A percentile compares a stretch with the other conserved stretches of the same genome.
These are phyloP conservation scores for Phytophthora pseudosyringae DNA, from an alignment of 352 stramenopile genomes.

Conservation along the genomic window DNA sequence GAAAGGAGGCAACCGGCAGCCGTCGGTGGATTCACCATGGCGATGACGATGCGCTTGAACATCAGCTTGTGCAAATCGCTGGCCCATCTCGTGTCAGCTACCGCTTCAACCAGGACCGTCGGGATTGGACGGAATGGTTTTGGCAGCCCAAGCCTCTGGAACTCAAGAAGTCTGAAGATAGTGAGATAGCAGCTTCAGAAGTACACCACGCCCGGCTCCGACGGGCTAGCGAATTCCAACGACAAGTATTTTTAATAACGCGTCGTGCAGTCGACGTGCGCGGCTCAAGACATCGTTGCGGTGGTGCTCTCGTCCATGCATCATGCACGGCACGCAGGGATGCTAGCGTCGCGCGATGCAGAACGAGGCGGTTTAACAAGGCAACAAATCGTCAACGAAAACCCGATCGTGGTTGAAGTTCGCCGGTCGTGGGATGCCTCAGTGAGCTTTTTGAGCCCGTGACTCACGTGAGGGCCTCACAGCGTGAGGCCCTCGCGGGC, in stretches of 20 bases:
- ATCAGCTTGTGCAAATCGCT: constrained; percentile 27
- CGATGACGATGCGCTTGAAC: constrained; percentile 22
- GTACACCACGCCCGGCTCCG: constrained; percentile 8
- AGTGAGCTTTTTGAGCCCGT: no score
- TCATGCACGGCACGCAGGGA: background rate
- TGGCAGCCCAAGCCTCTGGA: background rate
- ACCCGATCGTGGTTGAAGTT: constrained; percentile 35
- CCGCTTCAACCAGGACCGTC: constrained; percentile 28
- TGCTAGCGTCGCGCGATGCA: background rate
- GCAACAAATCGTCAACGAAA: constrained; percentile 23
- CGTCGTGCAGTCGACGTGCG: background rate
- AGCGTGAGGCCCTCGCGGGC: no score
- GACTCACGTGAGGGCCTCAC: no score
- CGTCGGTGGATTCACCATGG: constrained; percentile 2
- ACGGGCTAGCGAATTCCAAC: background rate
- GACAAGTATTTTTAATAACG: background rate
- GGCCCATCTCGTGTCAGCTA: constrained; percentile 10
- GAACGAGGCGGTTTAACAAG: constrained; percentile 29
- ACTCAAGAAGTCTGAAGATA: constrained; percentile 33
- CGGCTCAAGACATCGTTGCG: background rate
- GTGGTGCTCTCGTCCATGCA: constrained; percentile 1
- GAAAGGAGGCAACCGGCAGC: background rate
- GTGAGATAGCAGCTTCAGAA: constrained; percentile 27
- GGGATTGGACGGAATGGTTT: constrained; percentile 2
- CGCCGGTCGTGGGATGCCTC: constrained; percentile 18